Conservation (phyloP, 345 rosid genomes). For the Eucalyptus melliodora region DNA sequence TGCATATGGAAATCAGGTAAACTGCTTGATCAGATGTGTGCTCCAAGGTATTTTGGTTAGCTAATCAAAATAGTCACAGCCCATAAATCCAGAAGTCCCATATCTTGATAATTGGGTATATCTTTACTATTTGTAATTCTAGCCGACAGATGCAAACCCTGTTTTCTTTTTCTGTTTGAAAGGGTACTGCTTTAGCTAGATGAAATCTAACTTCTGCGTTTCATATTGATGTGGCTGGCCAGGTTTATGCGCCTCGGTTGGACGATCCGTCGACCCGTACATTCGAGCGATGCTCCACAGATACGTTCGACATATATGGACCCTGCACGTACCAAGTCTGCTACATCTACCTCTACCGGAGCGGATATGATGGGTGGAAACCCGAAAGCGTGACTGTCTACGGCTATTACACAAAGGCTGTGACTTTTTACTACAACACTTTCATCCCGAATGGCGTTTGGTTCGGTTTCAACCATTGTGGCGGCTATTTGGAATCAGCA, state of each 20-base stretch:
- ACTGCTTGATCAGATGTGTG: neutral
- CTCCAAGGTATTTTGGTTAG: neutral
- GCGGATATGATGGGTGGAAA: slow-evolving; percentile 56
- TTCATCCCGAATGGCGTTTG: slow-evolving; percentile 45
- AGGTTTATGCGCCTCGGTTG: slow-evolving; percentile 44
- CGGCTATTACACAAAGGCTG: slow-evolving; percentile 22
- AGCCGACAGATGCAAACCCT: neutral
- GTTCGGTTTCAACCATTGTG: slow-evolving; percentile 42
- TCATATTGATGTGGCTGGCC: neutral
- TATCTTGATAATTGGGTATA: neutral
- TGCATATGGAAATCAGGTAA: slow-evolving; percentile 59
- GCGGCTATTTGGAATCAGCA: neutral
- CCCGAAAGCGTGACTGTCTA: slow-evolving; percentile 40
- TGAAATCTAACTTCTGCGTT: neutral
- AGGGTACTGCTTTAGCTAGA: neutral
- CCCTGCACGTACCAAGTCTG: slow-evolving; percentile 48
- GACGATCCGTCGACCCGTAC: slow-evolving; percentile 37
- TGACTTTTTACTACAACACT: slow-evolving; percentile 32
- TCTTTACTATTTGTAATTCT: neutral
- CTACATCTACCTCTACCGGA: slow-evolving; percentile 44
- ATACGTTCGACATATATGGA: slow-evolving; percentile 43
- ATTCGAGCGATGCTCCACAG: slow-evolving; percentile 50
- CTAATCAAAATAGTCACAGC: neutral
- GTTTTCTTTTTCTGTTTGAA: neutral
- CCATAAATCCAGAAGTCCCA: neutral